Percentiles rank a stretch among this genome's conserved stretches.
Evolutionary conservation across 306 rosid species (phyloP).

Genomic region (Gastrolobium bilobum): DNA sequence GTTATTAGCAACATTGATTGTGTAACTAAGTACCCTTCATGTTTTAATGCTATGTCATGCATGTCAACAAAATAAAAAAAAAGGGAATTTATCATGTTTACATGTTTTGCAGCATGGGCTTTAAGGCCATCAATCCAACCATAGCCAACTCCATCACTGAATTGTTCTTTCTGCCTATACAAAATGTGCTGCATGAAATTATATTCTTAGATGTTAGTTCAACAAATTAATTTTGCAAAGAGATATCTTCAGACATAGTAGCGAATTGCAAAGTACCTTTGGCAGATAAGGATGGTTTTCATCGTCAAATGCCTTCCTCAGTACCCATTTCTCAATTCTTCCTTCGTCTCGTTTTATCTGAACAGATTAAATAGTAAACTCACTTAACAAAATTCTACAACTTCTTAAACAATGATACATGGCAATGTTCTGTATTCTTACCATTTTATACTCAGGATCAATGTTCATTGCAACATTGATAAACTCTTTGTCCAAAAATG

Average conservation of each 20-base stretch:
- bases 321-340: constrained; percentile 84
- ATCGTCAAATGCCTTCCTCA: constrained; percentile 87
- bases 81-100: constrained; percentile 39
- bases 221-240: background rate
- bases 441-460: constrained; percentile 82
- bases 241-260: background rate
- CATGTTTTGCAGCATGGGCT: constrained; percentile 80
- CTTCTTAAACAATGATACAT: background rate
- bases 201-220: constrained; percentile 39
- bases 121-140: constrained; percentile 94
- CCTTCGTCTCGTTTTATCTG: constrained; percentile 76
- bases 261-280: constrained; percentile 60
- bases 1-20: constrained; percentile 14
- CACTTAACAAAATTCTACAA: background rate
- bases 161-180: constrained; percentile 90
- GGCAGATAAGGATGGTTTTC: constrained; percentile 84
- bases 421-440: constrained; percentile 37
- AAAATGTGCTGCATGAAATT: constrained; percentile 72
- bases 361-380: constrained; percentile 25
- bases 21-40: background rate
- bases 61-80: background rate
- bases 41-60: background rate
- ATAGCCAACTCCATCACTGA: constrained; percentile 93
- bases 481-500: constrained; percentile 83
- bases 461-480: constrained; percentile 76